Base-by-base conservation (phyloP, 345 rosid species). In the Garcia nutans region DNA sequence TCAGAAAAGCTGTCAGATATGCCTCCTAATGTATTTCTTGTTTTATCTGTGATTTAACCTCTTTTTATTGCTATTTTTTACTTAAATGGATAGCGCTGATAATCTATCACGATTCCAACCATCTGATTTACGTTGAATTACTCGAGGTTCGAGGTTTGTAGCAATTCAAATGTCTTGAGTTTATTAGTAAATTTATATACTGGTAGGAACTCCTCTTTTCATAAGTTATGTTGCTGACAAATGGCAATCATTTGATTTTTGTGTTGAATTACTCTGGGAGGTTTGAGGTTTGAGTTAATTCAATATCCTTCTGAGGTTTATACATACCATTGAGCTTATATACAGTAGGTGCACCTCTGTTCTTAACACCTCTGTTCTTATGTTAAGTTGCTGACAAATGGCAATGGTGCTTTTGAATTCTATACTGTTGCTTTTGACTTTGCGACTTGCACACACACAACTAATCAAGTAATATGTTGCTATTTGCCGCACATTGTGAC, bases 21-120 rank as follows among this genome's bases (percentile, higher is more conserved):
- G n/a, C 87, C 92, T 77, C 81, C 94, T 71, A 95, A 91, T 80
- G 97, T 89, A 84, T 74, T 88, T 80, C 24, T 67, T 50, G 0
- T 15, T 69, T 45, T 23, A 11, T 6, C 26, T 24, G 62, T 57
- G 11, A 55, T 26, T 49, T 70, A 68, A 49, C 54, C 62, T 55
- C 54, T 23, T 69, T 2, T 20, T 71, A 45, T 65, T 2, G 23
- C 68, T 57, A 6, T n/a, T n/a, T 26, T 63, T 77, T 65, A 3
- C 52, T 65, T 8, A 31, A 61, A 10, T 24, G 13, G 65, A 16
- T 63, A 9, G 15, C 16, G 19, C 3, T n/a, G 17, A 16, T 54
- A 16, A 54, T 54, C 57, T 54, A 54, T 16, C n/a, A 5, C 7
- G 10, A 2, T 17, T 8, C 33, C 47, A 64, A 37, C 37, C 33